Percentiles rank a stretch among this genome's conserved stretches.
Evolutionary conservation across 345 rosid species (phyloP).

Genomic region (Bretschneidera sinensis): DNA sequence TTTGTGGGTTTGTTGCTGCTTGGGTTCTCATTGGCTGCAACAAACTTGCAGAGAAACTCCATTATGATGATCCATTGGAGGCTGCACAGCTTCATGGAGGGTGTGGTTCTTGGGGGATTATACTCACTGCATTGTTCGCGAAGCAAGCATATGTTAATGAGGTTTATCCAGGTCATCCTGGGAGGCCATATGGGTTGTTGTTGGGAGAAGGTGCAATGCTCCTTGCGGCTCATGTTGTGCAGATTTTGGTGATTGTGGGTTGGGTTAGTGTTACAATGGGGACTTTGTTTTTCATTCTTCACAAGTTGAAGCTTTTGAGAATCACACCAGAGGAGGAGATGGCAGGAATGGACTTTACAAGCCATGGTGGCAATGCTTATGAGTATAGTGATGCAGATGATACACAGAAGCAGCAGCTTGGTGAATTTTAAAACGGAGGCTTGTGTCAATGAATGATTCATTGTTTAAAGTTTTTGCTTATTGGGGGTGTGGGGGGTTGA

Average conservation of each 20-base stretch:
- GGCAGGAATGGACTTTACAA: constrained; percentile 54
- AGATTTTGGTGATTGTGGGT: constrained; percentile 27
- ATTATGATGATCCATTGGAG: constrained; percentile 50
- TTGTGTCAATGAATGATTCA: too few relatives aligned
- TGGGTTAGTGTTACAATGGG: constrained; percentile 54
- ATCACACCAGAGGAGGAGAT: constrained; percentile 45
- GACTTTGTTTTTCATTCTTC: constrained; percentile 34
- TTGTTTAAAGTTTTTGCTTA: constrained; percentile 5
- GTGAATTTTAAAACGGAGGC: too few relatives aligned
- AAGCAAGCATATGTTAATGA: constrained; percentile 30
- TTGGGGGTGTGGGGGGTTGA: too few relatives aligned
- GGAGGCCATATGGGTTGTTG: constrained; percentile 32
- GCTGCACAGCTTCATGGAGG: constrained; percentile 65
- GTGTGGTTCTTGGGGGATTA: constrained; percentile 52
- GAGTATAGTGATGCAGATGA: constrained; percentile 28
- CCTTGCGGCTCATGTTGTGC: constrained; percentile 34
- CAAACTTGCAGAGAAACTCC: constrained; percentile 35
- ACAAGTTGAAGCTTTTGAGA: constrained; percentile 37
- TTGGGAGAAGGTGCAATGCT: constrained; percentile 41
- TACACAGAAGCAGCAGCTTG: too few relatives aligned
- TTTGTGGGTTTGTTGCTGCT: too few relatives aligned
- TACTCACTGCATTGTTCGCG: constrained; percentile 52
- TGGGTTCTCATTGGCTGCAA: constrained; percentile 53
- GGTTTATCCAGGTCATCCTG: constrained; percentile 23
- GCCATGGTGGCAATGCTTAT: constrained; percentile 59